Evolutionary conservation across 2,329 filamentous ascomycete genomes (phyloP).

Genomic region (Chrysoporthe austroafricana): DNA sequence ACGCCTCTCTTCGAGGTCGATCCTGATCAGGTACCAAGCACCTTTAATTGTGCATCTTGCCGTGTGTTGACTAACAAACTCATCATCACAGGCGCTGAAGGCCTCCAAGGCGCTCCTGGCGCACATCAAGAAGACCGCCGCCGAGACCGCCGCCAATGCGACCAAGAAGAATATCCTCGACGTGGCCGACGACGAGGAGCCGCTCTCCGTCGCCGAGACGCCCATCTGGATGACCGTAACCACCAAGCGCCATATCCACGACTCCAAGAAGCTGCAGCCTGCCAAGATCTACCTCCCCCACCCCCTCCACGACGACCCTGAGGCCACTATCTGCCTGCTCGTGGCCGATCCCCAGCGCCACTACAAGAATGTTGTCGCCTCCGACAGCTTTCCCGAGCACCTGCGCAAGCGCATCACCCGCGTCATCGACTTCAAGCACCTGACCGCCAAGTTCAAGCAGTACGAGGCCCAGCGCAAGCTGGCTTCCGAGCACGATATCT

Average conservation of each 20-base stretch:
- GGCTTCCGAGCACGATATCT: slow-evolving; percentile 84
- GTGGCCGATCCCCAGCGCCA: slow-evolving; percentile 78
- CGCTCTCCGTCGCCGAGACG: slow-evolving; percentile 45
- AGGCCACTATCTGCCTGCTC: slow-evolving; percentile 81
- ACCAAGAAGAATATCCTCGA: slow-evolving; percentile 61
- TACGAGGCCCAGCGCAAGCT: slow-evolving; percentile 89
- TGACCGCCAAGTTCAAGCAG: slow-evolving; percentile 80
- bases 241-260: slow-evolving; percentile 68
- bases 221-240: slow-evolving; percentile 67
- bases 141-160: slow-evolving; percentile 49
- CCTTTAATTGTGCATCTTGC: neutral
- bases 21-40: slow-evolving; percentile 38
- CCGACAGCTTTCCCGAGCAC: slow-evolving; percentile 69
- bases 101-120: slow-evolving; percentile 65
- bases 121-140: slow-evolving; percentile 62
- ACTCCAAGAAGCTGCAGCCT: slow-evolving; percentile 81
- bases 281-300: slow-evolving; percentile 80
- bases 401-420: slow-evolving; percentile 71
- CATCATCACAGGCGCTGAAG: slow-evolving; percentile 55
- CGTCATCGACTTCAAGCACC: slow-evolving; percentile 81
- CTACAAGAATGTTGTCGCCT: slow-evolving; percentile 86
- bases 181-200: slow-evolving; percentile 44
- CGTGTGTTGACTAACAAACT: slow-evolving; percentile 16
- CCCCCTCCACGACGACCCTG: slow-evolving; percentile 69
- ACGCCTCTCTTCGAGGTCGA: slow-evolving; percentile 39